Evolutionary conservation across 2,329 filamentous ascomycete genomes (phyloP), one percentile per base, ranked within the genome.

Genomic region (Gnomoniopsis sp.): DNA sequence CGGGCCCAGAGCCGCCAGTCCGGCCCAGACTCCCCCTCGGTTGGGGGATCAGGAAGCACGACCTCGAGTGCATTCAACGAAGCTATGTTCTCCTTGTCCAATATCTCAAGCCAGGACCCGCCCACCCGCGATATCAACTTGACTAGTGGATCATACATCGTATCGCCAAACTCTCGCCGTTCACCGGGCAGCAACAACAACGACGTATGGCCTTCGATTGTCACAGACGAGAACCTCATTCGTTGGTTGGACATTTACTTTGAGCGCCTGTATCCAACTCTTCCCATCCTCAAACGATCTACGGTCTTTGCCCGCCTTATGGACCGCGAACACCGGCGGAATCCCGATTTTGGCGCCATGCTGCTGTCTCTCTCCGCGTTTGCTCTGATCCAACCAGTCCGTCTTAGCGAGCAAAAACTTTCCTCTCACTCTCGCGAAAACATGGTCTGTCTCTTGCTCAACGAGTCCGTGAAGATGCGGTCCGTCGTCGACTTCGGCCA

Each of bases 211-310:
- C 55, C 55, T 19, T 30, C 43, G 43, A 43, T 49, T 41, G 51
- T 58, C 55, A 58, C 49, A 34, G 55, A 58, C 49, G 55, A 58
- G 43, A 58, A 53, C 49, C 55, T 58, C 30, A 58, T 58, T 33
- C 55, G 55, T n/a, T 58, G 55, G 55, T 49, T 58, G 33, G 55
- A 58, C 49, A 58, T 58, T 21, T 58, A 58, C 49, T 58, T 58
- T 33, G 55, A 58, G 17, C 55, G 55, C 23, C 55, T 58, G 2
- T 58, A 58, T 10, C 55, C 55, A n/a, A 58, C 55, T 19, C 55
- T 58, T 6, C 55, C 55, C 17, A 53, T 58, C 22, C 55, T 58
- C 43, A 58, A 58, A 34, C 55, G 55, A 34, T 58, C 55, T 33
- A 47, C 41, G 30, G 55, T 58, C 55, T 58, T 58, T 15, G 44